Evolutionary conservation across 805 yeast species (phyloP), one percentile per base, ranked within the genome.

Genomic region (Kuraishia hungarica): DNA sequence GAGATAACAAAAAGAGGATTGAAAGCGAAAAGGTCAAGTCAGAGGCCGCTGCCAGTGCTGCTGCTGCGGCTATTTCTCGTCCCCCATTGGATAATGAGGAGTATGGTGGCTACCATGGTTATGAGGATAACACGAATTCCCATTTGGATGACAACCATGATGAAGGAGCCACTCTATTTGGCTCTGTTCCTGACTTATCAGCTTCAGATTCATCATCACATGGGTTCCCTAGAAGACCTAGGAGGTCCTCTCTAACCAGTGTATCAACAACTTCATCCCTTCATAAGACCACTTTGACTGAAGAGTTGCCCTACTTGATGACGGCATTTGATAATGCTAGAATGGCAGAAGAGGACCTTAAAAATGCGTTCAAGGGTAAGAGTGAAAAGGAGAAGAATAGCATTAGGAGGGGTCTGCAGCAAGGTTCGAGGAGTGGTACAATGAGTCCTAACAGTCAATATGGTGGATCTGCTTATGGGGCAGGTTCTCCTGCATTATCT

Each of bases 301-400:
- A 83, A 52, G 88, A 85, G 63, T 65, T 86, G 58, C 93, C 93
- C 0, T 78, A 77, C 56, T 67, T 86, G 62, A 72, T 86, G 77
- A 73, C 80, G 22, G 91, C 89, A 19, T 86, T 86, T 62, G 78
- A 81, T 64, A 80, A 82, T 57, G 87, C 86, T 2, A 81, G 76
- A 59, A 78, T 75, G 43, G 68, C 82, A 17, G 86, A 82, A 55
- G 78, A 79, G 58, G 89, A 83, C 8, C 50, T 47, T 10, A 47
- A 23, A n/a, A 23, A 47, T 21, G 51, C 26, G 19, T n/a, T 21
- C 51, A 28, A 52, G 29, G 23, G 51, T 46, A 28, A 49, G 29
- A 39, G 51, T 51, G 48, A 50, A 39, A 47, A 28, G 49, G 23
- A 26, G 21, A 26, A 47, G 47, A 20, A 10, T 23, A 26, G 46